These are phyloP conservation scores for Lactarius hatsudake DNA, from an alignment of 768 basidiomycete species.

Conservation along the genomic window DNA sequence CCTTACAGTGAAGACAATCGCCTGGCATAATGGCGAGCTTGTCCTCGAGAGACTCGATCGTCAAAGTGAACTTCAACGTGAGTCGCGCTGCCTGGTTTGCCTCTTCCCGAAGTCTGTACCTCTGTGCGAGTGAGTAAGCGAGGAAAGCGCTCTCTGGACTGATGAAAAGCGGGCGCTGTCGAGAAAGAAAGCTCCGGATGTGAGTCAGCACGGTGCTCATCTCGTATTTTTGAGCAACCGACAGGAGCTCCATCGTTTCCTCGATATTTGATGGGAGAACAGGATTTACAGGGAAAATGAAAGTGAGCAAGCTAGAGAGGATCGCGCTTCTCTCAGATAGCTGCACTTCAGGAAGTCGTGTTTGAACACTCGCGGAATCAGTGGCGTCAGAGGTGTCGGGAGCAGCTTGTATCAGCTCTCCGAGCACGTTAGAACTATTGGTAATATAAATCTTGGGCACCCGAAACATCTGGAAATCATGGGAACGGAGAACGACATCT, in stretches of 20 bases:
- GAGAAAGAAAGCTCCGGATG: not conserved
- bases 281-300: not conserved
- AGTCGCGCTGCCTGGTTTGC: not conserved
- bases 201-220: not conserved
- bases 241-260: not conserved
- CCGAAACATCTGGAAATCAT: not conserved
- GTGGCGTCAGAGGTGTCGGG: not conserved
- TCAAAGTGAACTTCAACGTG: not conserved
- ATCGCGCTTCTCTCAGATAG: not conserved
- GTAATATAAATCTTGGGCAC: not conserved
- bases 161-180: not conserved
- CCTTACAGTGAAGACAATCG: not conserved
- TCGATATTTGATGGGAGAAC: not conserved
- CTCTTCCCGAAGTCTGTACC: constrained; percentile 3
- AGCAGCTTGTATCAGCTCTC: not conserved
- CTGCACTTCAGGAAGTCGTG: no score
- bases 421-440: not conserved
- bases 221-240: not conserved
- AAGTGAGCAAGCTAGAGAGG: not conserved
- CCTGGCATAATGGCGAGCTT: not conserved
- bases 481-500: constrained; percentile 13
- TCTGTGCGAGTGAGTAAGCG: constrained; percentile 3
- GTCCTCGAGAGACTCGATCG: not conserved
- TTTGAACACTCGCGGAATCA: not conserved
- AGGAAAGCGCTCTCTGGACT: constrained; percentile 1